Conservation (phyloP, 345 rosid genomes). For the Mercurialis annua region DNA sequence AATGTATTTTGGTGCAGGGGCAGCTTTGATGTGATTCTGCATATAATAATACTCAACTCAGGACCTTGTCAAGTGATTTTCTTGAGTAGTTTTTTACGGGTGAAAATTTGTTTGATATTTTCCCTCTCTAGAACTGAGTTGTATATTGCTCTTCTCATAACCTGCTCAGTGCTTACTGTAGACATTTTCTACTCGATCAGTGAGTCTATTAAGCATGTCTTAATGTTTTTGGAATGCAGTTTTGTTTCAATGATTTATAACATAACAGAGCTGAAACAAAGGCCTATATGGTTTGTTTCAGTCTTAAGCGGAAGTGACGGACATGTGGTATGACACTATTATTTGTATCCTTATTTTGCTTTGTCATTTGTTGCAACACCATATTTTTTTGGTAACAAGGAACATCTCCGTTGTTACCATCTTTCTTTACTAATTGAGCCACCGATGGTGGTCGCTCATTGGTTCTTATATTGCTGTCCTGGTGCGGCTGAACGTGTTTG, state of each 20-base stretch:
- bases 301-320: background rate
- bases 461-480: no score
- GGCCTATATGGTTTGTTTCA: background rate
- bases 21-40: conserved; percentile 4
- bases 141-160: conserved; percentile 2
- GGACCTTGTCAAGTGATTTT: conserved; percentile 16
- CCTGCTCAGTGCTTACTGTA: conserved; percentile 7
- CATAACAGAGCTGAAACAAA: background rate
- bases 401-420: no score
- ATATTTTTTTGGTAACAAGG: background rate
- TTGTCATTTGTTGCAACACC: background rate
- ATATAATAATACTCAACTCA: conserved; percentile 18
- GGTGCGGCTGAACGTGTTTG: no score
- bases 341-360: no score
- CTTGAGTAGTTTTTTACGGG: conserved; percentile 6
- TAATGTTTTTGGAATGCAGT: background rate
- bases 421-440: no score
- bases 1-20: conserved; percentile 20
- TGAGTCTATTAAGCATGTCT: background rate
- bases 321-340: background rate
- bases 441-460: no score
- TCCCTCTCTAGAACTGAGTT: conserved; percentile 12
- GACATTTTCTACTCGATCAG: background rate
- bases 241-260: background rate
- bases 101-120: conserved; percentile 14